These are phyloP conservation scores for Vitis hybrid DNA, from an alignment of 177 flowering plant genomes.

Conservation along the genomic window DNA sequence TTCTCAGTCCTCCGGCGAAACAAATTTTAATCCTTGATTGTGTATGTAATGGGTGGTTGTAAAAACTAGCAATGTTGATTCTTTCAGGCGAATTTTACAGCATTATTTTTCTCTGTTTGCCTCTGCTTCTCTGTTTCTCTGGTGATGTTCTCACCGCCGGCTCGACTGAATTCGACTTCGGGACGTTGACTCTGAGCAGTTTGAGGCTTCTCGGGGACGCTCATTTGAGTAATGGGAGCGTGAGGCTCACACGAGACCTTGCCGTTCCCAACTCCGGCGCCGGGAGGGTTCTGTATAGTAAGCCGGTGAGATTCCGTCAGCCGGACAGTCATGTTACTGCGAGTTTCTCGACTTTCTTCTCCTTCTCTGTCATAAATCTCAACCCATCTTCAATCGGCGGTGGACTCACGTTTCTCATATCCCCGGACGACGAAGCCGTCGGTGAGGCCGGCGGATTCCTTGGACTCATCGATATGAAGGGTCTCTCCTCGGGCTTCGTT, in stretches of 20 bases:
- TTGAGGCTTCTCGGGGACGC: constrained; percentile 88
- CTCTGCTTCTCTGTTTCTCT: constrained; percentile 12
- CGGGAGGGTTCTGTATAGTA: constrained; percentile 63
- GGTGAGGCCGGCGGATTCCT: constrained; percentile 71
- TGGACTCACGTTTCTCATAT: constrained; percentile 70
- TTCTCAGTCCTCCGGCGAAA: not conserved
- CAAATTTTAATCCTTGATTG: not conserved
- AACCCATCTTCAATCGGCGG: constrained; percentile 92
- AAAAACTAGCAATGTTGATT: constrained; percentile 8
- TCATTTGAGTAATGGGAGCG: constrained; percentile 62
- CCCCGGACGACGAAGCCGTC: constrained; percentile 52
- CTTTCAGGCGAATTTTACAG: not conserved
- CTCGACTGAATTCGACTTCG: constrained; percentile 64
- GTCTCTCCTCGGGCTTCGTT: constrained; percentile 40
- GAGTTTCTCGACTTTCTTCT: constrained; percentile 80
- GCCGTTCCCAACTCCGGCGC: constrained; percentile 83
- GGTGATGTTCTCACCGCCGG: constrained; percentile 1
- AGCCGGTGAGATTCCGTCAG: constrained; percentile 60
- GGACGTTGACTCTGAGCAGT: constrained; percentile 51
- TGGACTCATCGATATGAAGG: constrained; percentile 38
- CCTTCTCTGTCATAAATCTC: constrained; percentile 66
- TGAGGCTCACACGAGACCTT: constrained; percentile 75
- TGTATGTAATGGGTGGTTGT: constrained; percentile 14
- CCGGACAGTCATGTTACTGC: constrained; percentile 31
- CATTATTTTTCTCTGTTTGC: not conserved